Evolutionary conservation across 208 protist genomes (phyloP), one percentile per base, ranked within the genome.

Genomic region (Acanthamoeba royreba): DNA sequence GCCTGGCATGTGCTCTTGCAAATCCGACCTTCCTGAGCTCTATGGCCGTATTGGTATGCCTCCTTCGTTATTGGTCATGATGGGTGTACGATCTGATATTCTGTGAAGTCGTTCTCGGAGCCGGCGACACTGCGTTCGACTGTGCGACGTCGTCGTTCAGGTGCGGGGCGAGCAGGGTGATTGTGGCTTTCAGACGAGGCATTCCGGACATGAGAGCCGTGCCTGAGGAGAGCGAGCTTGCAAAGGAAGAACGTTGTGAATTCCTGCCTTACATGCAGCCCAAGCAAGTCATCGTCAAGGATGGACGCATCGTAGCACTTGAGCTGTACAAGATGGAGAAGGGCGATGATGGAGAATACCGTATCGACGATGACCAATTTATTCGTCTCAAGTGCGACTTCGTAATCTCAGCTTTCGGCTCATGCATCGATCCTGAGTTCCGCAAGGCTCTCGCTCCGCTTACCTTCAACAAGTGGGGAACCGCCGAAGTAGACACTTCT

Each of bases 61-160:
- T 61, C 53, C 31, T n/a, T 61, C 53, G 53, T 2, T 61, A 2
- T 2, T 17, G 22, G 2, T 15, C 1, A n/a, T 61, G 22, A n/a
- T 55, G 53, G 22, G 53, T 61, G 53, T n/a, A n/a, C n/a, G n/a
- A n/a, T n/a, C n/a, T n/a, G n/a, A n/a, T n/a, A n/a, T n/a, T n/a
- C n/a, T n/a, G 49, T 5, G 25, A 25, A 69, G 58, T 98, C 28
- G 97, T 99, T 15, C 89, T 99, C 15, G 98, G 98, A 53, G 97
- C 98, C 72, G 98, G 98, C 45, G 98, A 99, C 95, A 98, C 98
- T 3, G 98, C 98, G 15, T 96, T 98, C n/a, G 98, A 98, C 95
- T 98, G 97, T 86, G 97, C 97, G 1, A 97, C 97, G 13, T 95
- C 92, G 33, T 97, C 96, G 0, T 95, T 97, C 58, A 72, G 97